Percentiles rank a stretch among this genome's conserved stretches.
phyloP scores from a whole-genome alignment of 2,329 filamentous ascomycete species.

The Penicillium olsonii region DNA sequence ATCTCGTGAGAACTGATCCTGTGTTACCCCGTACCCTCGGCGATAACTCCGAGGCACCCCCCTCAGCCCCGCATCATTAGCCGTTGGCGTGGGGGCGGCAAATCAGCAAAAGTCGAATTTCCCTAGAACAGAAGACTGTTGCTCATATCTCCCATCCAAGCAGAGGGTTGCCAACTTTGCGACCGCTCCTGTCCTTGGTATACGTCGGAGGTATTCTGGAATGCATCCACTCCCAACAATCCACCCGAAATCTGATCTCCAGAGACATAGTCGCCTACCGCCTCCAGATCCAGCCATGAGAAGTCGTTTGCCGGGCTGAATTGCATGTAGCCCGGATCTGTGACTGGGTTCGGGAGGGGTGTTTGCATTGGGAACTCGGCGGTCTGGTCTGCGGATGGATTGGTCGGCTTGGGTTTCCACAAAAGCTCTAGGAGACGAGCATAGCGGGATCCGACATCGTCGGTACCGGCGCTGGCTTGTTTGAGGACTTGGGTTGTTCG shows the following conservation, averaged over 20 bases:
- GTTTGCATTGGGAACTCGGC: conserved; percentile 35
- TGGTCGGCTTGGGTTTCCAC: conserved; percentile 52
- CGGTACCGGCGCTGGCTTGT: conserved; percentile 58
- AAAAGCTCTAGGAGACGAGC: conserved; percentile 61
- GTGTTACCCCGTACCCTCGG: conserved; percentile 25
- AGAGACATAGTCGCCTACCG: conserved; percentile 59
- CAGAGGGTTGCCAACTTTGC: conserved; percentile 39
- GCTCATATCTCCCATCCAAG: conserved; percentile 45
- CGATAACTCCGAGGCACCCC: conserved; percentile 26
- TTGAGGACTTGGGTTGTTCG: conserved; percentile 62
- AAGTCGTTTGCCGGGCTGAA: conserved; percentile 57
- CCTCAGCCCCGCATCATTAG: conserved; percentile 28
- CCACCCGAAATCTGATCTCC: conserved; percentile 44
- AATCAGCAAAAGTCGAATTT: background rate
- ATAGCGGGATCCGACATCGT: conserved; percentile 64
- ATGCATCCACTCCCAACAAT: conserved; percentile 38
- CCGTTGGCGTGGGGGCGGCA: conserved; percentile 9
- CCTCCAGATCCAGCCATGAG: conserved; percentile 63
- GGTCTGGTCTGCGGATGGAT: conserved; percentile 27
- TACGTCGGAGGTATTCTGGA: conserved; percentile 33
- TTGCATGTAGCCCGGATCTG: conserved; percentile 41
- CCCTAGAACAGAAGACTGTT: conserved; percentile 37
- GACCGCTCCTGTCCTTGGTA: conserved; percentile 35
- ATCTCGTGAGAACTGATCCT: conserved; percentile 9
- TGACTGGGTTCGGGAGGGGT: conserved; percentile 32